Base-by-base conservation (phyloP, 2,329 filamentous ascomycete species). In the Clonostachys rhizophaga region DNA sequence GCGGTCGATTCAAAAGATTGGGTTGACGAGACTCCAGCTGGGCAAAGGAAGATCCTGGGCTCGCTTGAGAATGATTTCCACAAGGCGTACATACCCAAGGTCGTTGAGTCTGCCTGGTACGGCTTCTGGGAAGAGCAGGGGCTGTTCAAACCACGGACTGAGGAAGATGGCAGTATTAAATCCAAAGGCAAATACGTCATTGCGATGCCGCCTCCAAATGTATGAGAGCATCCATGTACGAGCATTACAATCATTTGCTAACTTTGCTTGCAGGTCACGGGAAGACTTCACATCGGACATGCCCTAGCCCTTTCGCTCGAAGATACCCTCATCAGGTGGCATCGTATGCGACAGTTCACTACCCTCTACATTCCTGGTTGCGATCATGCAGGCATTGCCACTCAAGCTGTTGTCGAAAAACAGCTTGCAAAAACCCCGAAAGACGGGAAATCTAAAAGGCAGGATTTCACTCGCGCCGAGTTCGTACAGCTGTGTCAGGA, bases 61-160 rank as follows among this genome's bases (percentile, higher is more conserved):
- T 77, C 84, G 24, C 76, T 94, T 56, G 87, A 92, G 47, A 84
- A 91, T 62, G 84, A 85, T 34, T 80, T 87, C 62, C 86, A 87
- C 70, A 95, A 94, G 66, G 91, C 91, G 44, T 99, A 99, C 71
- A 87, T 94, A 60, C 94, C 94, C 42, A 81, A 86, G 52, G 89
- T 87, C 49, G 92, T 99, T 53, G 94, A 99, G 73, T 86, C 85
- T 18, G 90, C 89, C 14, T 95, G 92, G 83, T 95, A 95, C 61
- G 81, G 87, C 53, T 99, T 91, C 91, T 99, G 94, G 94, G 90
- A 97, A 75, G 88, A 94, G 75, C 80, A 89, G 56, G 92, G 90
- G 45, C 94, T 94, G 72, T 96, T 96, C 76, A 81, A 91, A 74
- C 92, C 91, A 36, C 81, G 92, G 63, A 87, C 91, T 66, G 83